Evolutionary conservation across 345 rosid genomes (phyloP).

Genomic region (Carallia pectinifolia): DNA sequence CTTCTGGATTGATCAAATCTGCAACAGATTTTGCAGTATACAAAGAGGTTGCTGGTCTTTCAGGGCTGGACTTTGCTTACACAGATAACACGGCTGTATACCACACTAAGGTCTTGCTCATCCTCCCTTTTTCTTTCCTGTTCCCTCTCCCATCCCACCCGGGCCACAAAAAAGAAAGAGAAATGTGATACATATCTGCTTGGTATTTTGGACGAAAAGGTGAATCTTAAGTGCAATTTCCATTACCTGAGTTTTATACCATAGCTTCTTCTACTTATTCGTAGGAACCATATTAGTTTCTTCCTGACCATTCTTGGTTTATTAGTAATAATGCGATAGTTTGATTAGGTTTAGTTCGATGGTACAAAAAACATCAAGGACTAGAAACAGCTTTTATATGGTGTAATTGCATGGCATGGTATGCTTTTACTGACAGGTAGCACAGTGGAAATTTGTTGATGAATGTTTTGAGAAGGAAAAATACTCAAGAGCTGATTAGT

Average conservation of each 20-base stretch:
- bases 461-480: too few relatives aligned
- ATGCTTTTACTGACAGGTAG: not conserved
- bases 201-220: constrained; percentile 9
- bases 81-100: constrained; percentile 80
- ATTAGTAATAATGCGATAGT: not conserved
- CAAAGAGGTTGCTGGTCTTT: constrained; percentile 84
- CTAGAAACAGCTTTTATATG: not conserved
- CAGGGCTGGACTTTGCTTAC: constrained; percentile 95
- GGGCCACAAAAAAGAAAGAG: not conserved
- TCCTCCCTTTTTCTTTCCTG: constrained; percentile 1
- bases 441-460: too few relatives aligned
- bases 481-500: too few relatives aligned
- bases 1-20: constrained; percentile 74
- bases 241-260: constrained; percentile 2
- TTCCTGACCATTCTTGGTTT: not conserved
- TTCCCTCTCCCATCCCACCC: not conserved
- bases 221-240: not conserved
- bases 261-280: not conserved
- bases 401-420: not conserved
- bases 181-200: constrained; percentile 9
- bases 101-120: constrained; percentile 76
- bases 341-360: not conserved
- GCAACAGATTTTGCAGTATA: constrained; percentile 94
- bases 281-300: not conserved
- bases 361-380: not conserved